Evolutionary conservation across 2,329 filamentous ascomycete genomes (phyloP).

Genomic region (Lojkania enalia): DNA sequence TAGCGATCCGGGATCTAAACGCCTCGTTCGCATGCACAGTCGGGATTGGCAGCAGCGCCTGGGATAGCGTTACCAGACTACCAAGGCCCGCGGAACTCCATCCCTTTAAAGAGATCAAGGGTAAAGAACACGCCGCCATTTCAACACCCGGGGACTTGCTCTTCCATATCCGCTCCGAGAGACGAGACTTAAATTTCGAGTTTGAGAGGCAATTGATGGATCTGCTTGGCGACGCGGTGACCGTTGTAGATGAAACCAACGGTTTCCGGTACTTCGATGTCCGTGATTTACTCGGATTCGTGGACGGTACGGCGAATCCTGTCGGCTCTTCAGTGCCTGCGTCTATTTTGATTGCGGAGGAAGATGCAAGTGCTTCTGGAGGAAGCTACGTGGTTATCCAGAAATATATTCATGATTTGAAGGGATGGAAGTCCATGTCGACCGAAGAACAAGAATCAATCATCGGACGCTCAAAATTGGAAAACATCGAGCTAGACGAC

Average conservation of each 20-base stretch:
- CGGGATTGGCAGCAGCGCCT: conserved; percentile 58
- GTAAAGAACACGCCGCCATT: conserved; percentile 55
- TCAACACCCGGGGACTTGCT: conserved; percentile 61
- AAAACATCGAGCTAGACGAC: conserved; percentile 62
- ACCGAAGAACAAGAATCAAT: conserved; percentile 59
- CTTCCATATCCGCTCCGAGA: conserved; percentile 62
- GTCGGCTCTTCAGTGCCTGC: conserved; percentile 50
- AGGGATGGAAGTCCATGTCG: conserved; percentile 51
- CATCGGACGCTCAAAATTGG: conserved; percentile 61
- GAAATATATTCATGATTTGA: conserved; percentile 57
- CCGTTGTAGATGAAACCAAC: conserved; percentile 56
- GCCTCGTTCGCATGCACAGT: conserved; percentile 55
- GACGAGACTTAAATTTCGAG: conserved; percentile 61
- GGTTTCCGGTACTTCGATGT: conserved; percentile 65
- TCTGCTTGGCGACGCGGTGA: conserved; percentile 52
- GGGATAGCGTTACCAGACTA: conserved; percentile 53
- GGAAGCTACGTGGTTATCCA: conserved; percentile 64
- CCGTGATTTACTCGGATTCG: conserved; percentile 62
- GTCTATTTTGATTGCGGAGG: conserved; percentile 50
- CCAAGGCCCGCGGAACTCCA: conserved; percentile 57
- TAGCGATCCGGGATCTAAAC: conserved; percentile 55
- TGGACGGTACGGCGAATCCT: conserved; percentile 64
- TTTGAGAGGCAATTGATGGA: conserved; percentile 60
- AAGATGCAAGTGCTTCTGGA: conserved; percentile 46
- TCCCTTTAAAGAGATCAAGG: conserved; percentile 54